Percentiles rank a stretch among this genome's conserved stretches.
phyloP scores from a whole-genome alignment of 192 early-diverging fungal genomes.

The Helicostylum pulchrum region DNA sequence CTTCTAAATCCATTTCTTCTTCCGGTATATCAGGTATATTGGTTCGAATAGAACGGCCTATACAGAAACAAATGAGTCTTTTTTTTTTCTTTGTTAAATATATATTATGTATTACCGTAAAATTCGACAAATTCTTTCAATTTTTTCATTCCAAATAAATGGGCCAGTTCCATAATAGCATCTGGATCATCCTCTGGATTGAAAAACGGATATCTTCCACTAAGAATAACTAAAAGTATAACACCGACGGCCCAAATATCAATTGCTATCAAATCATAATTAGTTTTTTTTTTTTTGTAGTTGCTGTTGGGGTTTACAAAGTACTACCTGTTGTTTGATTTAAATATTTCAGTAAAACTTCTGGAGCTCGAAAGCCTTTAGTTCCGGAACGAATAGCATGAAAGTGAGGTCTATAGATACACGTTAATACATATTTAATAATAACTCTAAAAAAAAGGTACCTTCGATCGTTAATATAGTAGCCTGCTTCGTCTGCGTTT shows the following conservation, averaged over 20 bases:
- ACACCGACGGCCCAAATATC: slow-evolving; percentile 96
- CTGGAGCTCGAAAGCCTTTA: slow-evolving; percentile 90
- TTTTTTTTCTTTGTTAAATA: not conserved
- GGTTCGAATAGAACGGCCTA: slow-evolving; percentile 57
- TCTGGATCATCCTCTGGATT: slow-evolving; percentile 82
- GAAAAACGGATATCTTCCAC: slow-evolving; percentile 88
- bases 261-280: slow-evolving; percentile 50
- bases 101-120: slow-evolving; percentile 50
- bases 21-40: slow-evolving; percentile 46
- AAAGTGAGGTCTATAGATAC: slow-evolving; percentile 54
- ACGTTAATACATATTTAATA: not conserved
- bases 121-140: slow-evolving; percentile 67
- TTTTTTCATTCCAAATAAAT: slow-evolving; percentile 71
- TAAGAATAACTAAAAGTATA: slow-evolving; percentile 74
- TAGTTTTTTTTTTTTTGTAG: not conserved
- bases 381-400: slow-evolving; percentile 88
- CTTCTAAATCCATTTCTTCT: slow-evolving; percentile 27
- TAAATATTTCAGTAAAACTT: slow-evolving; percentile 79
- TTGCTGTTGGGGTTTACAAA: not conserved
- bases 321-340: slow-evolving; percentile 65
- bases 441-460: slow-evolving; percentile 30
- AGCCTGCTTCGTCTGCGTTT: slow-evolving; percentile 30
- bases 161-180: slow-evolving; percentile 78
- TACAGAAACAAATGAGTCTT: not conserved
- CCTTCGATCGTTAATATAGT: slow-evolving; percentile 51